Conservation (phyloP, 495 filamentous ascomycete genomes). For the Hyaloscypha variabilis region DNA sequence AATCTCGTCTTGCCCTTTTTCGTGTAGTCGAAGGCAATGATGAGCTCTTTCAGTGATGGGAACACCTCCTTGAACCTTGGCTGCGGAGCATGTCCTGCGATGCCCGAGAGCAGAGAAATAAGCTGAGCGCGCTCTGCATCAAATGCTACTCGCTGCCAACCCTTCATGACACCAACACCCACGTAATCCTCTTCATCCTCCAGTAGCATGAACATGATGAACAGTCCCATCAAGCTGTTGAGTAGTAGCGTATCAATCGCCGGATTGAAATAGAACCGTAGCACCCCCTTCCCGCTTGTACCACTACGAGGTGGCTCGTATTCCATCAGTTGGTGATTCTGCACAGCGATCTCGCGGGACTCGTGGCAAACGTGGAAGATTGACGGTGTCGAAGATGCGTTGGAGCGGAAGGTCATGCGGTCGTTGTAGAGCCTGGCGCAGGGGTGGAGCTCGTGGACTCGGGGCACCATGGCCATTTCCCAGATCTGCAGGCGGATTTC, state of each 20-base stretch:
- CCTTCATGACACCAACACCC: constrained; percentile 24
- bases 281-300: constrained; percentile 22
- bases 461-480: constrained; percentile 18
- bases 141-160: constrained; percentile 29
- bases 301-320: constrained; percentile 20
- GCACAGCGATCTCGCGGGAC: constrained; percentile 38
- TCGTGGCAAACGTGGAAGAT: constrained; percentile 39
- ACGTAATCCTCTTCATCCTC: constrained; percentile 26
- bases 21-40: constrained; percentile 30
- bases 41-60: constrained; percentile 24
- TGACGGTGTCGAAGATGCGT: constrained; percentile 23
- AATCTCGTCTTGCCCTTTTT: constrained; percentile 29
- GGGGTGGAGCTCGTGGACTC: constrained; percentile 33
- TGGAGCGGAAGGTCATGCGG: constrained; percentile 31
- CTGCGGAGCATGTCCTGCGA: constrained; percentile 25
- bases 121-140: constrained; percentile 33
- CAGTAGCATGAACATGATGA: constrained; percentile 31
- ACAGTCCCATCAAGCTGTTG: constrained; percentile 31
- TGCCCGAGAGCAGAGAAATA: constrained; percentile 27
- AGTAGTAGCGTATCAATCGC: constrained; percentile 26
- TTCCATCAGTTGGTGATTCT: constrained; percentile 26
- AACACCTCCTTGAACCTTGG: constrained; percentile 30
- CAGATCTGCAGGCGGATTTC: constrained; percentile 32
- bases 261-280: constrained; percentile 30
- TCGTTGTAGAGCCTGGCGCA: constrained; percentile 29